Percentiles rank a stretch among this genome's conserved stretches.
These are phyloP conservation scores for Tylopilus balloui DNA, from an alignment of 768 basidiomycete species.

Conservation along the genomic window DNA sequence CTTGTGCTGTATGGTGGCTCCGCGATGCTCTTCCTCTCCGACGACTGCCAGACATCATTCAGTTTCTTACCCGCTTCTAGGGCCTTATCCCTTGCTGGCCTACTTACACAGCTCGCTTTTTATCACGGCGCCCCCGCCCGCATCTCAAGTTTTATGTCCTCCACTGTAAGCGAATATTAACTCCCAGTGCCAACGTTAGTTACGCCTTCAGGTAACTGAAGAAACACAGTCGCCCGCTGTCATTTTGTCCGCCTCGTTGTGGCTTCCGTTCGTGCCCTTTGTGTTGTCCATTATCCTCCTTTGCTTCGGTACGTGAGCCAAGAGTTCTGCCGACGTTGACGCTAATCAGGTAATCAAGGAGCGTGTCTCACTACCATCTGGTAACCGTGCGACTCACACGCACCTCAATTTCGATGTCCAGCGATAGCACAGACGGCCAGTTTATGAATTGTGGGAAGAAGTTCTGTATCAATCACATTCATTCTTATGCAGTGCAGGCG, in stretches of 20 bases:
- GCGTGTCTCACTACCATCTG: not conserved
- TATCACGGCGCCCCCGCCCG: no score
- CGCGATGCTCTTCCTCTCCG: not conserved
- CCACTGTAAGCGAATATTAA: not conserved
- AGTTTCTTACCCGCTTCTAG: not conserved
- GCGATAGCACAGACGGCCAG: no score
- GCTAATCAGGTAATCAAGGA: not conserved
- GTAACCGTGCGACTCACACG: not conserved
- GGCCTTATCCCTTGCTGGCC: slow-evolving; percentile 1
- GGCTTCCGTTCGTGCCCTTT: not conserved
- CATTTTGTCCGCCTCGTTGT: not conserved
- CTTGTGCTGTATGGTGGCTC: not conserved
- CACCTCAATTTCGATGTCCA: no score
- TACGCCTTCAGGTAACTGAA: not conserved
- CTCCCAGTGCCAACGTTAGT: not conserved
- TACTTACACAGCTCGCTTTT: not conserved
- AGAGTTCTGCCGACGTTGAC: not conserved
- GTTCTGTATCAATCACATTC: no score
- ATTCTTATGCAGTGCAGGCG: no score
- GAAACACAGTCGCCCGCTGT: not conserved
- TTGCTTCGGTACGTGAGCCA: not conserved
- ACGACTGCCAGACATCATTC: not conserved
- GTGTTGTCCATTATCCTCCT: not conserved
- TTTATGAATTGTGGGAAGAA: no score
- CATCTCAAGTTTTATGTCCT: not conserved